Percentiles rank a stretch among this genome's conserved stretches.
phyloP scores from a whole-genome alignment of 2,329 filamentous ascomycete genomes.

The Xylariaceae sp. region DNA sequence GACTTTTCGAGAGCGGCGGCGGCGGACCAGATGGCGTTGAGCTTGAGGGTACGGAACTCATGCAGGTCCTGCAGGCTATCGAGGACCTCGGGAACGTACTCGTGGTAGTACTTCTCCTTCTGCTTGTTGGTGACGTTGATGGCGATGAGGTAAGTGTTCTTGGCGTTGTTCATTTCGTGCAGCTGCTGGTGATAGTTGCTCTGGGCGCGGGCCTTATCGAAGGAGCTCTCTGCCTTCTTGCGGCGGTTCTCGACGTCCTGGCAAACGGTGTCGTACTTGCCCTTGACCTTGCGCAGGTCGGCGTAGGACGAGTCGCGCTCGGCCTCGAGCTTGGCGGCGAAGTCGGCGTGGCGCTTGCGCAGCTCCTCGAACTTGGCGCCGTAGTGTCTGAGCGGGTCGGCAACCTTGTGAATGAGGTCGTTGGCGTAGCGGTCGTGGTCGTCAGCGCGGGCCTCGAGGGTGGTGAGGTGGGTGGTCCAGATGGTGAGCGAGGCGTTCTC shows the following conservation, averaged over 20 bases:
- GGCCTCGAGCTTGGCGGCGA: conserved; percentile 81
- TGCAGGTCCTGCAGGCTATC: conserved; percentile 92
- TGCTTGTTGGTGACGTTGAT: conserved; percentile 98
- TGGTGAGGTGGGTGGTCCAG: conserved; percentile 90
- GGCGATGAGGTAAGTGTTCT: conserved; percentile 94
- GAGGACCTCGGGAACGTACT: conserved; percentile 90
- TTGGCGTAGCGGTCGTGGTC: conserved; percentile 85
- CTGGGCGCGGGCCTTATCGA: conserved; percentile 90
- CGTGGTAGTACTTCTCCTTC: conserved; percentile 95
- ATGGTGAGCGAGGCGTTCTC: conserved; percentile 96
- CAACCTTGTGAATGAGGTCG: conserved; percentile 74
- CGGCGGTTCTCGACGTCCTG: conserved; percentile 92
- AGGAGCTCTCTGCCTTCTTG: conserved; percentile 93
- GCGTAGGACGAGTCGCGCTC: conserved; percentile 81
- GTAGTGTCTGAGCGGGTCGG: conserved; percentile 78
- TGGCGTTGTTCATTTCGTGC: conserved; percentile 92
- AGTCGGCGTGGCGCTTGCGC: conserved; percentile 85
- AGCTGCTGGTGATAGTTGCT: conserved; percentile 89
- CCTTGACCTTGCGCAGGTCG: conserved; percentile 85
- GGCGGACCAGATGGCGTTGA: conserved; percentile 82
- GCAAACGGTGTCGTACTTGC: conserved; percentile 87
- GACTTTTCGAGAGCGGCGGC: conserved; percentile 76
- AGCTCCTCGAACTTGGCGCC: conserved; percentile 80
- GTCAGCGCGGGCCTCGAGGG: conserved; percentile 78
- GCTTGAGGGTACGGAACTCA: conserved; percentile 77